Evolutionary conservation across 1,284 basidiomycete species (phyloP).

Genomic region (Cerrena zonata): DNA sequence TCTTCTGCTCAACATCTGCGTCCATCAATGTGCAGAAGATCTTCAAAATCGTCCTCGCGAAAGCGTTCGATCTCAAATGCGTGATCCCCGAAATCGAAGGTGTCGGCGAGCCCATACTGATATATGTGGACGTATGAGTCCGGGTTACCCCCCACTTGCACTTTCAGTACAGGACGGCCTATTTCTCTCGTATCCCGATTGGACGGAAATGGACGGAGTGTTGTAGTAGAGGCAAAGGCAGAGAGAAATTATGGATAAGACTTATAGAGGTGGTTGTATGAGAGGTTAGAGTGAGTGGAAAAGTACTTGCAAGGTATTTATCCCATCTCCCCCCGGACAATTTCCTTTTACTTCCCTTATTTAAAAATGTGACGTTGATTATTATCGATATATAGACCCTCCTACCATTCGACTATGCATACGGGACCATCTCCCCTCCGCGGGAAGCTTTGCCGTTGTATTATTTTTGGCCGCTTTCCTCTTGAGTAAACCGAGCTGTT

Average conservation of each 20-base stretch:
- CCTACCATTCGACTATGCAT: conserved; percentile 1
- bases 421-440: conserved; percentile 7
- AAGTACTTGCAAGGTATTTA: conserved; percentile 4
- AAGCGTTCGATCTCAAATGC: conserved; percentile 88
- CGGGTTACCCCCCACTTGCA: not conserved
- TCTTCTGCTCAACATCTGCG: conserved; percentile 96
- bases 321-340: not conserved
- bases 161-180: not conserved
- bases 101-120: conserved; percentile 85
- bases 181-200: not conserved
- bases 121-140: conserved; percentile 84
- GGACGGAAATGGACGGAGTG: not conserved
- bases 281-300: conserved; percentile 1
- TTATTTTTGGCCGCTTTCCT: conserved; percentile 1
- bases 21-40: conserved; percentile 99
- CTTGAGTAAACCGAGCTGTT: not conserved
- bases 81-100: conserved; percentile 95
- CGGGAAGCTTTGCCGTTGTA: conserved; percentile 5
- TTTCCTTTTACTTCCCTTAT: not conserved
- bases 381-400: not conserved
- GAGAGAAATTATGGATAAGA: not conserved
- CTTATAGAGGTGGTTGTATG: not conserved
- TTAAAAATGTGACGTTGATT: not conserved
- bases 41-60: conserved; percentile 92
- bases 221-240: not conserved